A percentile compares a stretch with the other conserved stretches of the same genome.
phyloP scores from a whole-genome alignment of 441 rosid genomes.

The Croton laevigatus region DNA sequence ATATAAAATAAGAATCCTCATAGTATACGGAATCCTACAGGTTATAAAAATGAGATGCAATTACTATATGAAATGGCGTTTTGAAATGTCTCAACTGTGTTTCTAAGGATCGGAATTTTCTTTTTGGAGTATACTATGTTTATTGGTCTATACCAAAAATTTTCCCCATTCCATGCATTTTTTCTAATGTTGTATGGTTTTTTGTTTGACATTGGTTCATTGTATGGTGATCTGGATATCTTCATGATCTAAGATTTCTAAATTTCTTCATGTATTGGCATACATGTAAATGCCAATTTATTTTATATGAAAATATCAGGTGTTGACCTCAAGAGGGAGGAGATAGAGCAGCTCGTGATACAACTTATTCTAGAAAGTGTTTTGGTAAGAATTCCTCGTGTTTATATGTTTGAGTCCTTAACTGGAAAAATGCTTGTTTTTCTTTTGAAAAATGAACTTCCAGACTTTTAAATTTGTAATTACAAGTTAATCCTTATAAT shows the following conservation, averaged over 20 bases:
- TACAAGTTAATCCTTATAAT: no score
- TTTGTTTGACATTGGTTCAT: neutral
- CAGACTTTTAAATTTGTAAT: no score
- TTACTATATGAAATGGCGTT: neutral
- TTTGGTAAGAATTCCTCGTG: conserved; percentile 52
- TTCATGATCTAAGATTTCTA: neutral
- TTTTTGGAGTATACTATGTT: neutral
- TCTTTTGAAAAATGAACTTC: neutral
- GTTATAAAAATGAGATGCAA: neutral
- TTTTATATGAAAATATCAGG: conserved; percentile 37
- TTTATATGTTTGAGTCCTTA: neutral
- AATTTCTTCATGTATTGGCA: neutral
- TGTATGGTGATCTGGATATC: neutral
- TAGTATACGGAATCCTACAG: neutral
- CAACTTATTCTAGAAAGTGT: conserved; percentile 68
- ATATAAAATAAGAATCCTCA: neutral
- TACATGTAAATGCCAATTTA: neutral
- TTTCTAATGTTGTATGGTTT: neutral
- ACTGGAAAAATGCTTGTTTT: neutral
- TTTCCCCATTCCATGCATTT: neutral
- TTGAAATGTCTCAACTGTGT: neutral
- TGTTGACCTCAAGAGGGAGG: conserved; percentile 66
- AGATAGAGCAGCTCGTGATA: conserved; percentile 68
- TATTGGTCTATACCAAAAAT: neutral
- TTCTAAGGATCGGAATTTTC: neutral